A percentile compares a stretch with the other conserved stretches of the same genome.
Evolutionary conservation across 345 rosid genomes (phyloP).

Genomic region (Gossypium mustelinum): DNA sequence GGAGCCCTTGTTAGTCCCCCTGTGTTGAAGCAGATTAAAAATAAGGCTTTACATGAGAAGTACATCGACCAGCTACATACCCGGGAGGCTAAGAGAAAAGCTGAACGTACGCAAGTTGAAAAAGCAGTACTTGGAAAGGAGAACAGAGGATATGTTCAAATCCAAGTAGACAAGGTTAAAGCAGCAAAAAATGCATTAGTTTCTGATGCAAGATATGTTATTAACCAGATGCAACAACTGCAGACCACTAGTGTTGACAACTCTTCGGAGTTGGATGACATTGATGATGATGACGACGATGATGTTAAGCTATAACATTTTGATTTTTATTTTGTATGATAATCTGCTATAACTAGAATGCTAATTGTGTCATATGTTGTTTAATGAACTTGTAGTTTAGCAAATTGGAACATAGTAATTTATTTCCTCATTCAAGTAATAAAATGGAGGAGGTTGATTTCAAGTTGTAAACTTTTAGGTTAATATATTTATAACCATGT

Average conservation of each 20-base stretch:
- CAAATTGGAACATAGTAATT: no score
- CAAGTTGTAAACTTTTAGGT: no score
- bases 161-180: slow-evolving; percentile 36
- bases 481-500: no score
- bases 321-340: background rate
- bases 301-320: slow-evolving; percentile 25
- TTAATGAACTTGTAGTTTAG: no score
- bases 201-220: slow-evolving; percentile 57
- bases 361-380: background rate
- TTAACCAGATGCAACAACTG: slow-evolving; percentile 49
- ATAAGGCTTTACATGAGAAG: slow-evolving; percentile 71
- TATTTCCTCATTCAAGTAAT: no score
- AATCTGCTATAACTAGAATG: background rate
- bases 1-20: slow-evolving; percentile 49
- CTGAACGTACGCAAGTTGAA: slow-evolving; percentile 23
- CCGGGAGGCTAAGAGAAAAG: slow-evolving; percentile 78
- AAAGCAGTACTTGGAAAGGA: slow-evolving; percentile 38
- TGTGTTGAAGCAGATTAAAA: slow-evolving; percentile 58
- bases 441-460: no score
- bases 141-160: slow-evolving; percentile 25
- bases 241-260: slow-evolving; percentile 23
- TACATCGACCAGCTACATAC: slow-evolving; percentile 64
- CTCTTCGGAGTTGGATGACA: slow-evolving; percentile 33
- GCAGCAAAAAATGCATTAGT: slow-evolving; percentile 53
- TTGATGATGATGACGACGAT: slow-evolving; percentile 27